phyloP scores from a whole-genome alignment of 2,329 filamentous ascomycete species.

The Sporothrix pseudoabietina region DNA sequence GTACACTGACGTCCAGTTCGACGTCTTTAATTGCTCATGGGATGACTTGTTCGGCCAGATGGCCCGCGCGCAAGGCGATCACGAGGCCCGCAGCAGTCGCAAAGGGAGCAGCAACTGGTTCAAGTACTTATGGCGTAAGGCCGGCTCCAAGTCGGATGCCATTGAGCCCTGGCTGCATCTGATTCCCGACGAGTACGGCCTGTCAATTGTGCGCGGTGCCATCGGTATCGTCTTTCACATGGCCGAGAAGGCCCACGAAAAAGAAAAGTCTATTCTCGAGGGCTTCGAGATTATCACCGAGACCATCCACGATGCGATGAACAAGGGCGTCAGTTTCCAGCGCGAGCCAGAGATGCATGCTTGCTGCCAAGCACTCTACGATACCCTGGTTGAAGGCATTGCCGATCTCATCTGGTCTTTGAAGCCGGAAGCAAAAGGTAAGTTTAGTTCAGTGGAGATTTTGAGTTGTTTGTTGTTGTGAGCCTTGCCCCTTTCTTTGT shows the following conservation, averaged over 20 bases:
- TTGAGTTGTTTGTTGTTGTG: neutral
- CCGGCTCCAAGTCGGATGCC: constrained; percentile 23
- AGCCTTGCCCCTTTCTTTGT: neutral
- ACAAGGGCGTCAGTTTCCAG: constrained; percentile 21
- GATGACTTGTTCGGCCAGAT: constrained; percentile 29
- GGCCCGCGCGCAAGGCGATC: constrained; percentile 22
- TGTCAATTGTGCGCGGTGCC: constrained; percentile 26
- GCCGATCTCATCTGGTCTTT: constrained; percentile 27
- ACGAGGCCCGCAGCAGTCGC: constrained; percentile 4
- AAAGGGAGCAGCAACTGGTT: constrained; percentile 17
- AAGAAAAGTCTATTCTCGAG: constrained; percentile 23
- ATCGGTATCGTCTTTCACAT: constrained; percentile 30
- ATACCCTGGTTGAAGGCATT: constrained; percentile 22
- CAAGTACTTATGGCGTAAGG: constrained; percentile 29
- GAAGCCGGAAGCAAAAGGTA: constrained; percentile 15
- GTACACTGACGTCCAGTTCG: constrained; percentile 15
- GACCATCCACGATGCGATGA: constrained; percentile 27
- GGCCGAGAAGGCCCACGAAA: constrained; percentile 25
- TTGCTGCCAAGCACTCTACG: constrained; percentile 25
- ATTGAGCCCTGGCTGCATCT: constrained; percentile 29
- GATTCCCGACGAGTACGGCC: constrained; percentile 29
- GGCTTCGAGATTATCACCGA: constrained; percentile 30
- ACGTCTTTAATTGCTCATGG: constrained; percentile 27
- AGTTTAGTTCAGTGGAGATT: neutral
- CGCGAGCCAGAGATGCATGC: constrained; percentile 27